Evolutionary conservation across 176 grass and related monocot genomes (phyloP).

Genomic region (Cenchrus fungigraminus): DNA sequence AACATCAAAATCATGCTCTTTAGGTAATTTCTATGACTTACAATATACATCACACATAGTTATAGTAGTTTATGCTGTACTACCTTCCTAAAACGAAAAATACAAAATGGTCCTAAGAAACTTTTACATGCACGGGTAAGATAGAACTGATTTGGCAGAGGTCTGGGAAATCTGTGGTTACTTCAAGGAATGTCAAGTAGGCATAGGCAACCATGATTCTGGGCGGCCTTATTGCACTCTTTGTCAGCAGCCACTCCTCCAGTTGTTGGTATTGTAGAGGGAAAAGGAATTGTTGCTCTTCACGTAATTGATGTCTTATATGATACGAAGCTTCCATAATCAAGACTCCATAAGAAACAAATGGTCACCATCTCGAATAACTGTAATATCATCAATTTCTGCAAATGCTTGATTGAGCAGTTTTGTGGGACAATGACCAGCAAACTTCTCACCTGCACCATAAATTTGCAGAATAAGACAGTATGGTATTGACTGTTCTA

Average conservation of each 20-base stretch:
- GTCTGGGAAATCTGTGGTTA: not conserved
- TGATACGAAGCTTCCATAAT: slow-evolving; percentile 9
- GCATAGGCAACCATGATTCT: not conserved
- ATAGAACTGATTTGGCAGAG: not conserved
- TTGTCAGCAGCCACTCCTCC: not conserved
- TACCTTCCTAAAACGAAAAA: not conserved
- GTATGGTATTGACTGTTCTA: not conserved
- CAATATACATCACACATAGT: not conserved
- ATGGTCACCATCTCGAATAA: slow-evolving; percentile 81
- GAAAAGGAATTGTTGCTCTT: not conserved
- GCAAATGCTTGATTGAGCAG: slow-evolving; percentile 67
- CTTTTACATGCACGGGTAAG: not conserved
- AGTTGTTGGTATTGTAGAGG: not conserved
- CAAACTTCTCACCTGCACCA: slow-evolving; percentile 71
- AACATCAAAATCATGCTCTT: not conserved
- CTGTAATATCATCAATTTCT: slow-evolving; percentile 86
- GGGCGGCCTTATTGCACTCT: not conserved
- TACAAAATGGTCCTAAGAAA: not conserved
- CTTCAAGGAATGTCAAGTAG: not conserved
- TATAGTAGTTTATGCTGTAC: not conserved
- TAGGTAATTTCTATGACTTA: not conserved
- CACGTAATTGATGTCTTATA: not conserved
- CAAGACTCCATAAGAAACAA: slow-evolving; percentile 66
- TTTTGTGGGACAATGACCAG: slow-evolving; percentile 51
- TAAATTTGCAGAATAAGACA: slow-evolving; percentile 31